A percentile compares a stretch with the other conserved stretches of the same genome.
phyloP scores from a whole-genome alignment of 371 early-diverging fungal genomes.

The Saksenaea vasiformis region DNA sequence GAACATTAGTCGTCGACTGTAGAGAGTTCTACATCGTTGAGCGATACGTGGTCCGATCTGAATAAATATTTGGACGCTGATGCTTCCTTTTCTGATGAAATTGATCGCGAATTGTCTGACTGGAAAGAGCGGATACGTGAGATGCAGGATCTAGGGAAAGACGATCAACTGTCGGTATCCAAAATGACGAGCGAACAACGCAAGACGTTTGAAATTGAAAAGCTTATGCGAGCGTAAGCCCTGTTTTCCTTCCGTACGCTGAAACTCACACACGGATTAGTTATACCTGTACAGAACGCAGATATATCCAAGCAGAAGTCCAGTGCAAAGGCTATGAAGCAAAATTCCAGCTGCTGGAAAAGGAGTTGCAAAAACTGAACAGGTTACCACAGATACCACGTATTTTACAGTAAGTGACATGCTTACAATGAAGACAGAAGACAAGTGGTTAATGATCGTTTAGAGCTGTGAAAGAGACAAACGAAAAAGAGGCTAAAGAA shows the following conservation, averaged over 20 bases:
- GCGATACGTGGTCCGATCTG: neutral
- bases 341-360: neutral
- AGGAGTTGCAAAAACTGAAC: constrained; percentile 6
- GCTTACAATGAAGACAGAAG: neutral
- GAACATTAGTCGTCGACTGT: neutral
- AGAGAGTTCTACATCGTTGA: neutral
- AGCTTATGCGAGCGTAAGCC: neutral
- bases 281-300: constrained; percentile 2
- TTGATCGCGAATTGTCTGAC: neutral
- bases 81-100: neutral
- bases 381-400: constrained; percentile 1
- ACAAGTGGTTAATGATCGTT: neutral
- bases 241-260: neutral
- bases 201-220: constrained; percentile 1
- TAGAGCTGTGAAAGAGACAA: neutral
- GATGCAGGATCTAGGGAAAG: neutral
- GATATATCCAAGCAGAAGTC: neutral
- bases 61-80: neutral
- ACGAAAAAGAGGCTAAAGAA: neutral
- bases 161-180: neutral
- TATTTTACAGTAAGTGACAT: neutral
- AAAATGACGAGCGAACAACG: neutral
- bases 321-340: constrained; percentile 7
- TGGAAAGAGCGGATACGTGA: neutral
- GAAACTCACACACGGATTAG: neutral